Percentiles rank a stretch among this genome's conserved stretches.
These are phyloP conservation scores for Daldinia childiae DNA, from an alignment of 495 filamentous ascomycete genomes.

Conservation along the genomic window DNA sequence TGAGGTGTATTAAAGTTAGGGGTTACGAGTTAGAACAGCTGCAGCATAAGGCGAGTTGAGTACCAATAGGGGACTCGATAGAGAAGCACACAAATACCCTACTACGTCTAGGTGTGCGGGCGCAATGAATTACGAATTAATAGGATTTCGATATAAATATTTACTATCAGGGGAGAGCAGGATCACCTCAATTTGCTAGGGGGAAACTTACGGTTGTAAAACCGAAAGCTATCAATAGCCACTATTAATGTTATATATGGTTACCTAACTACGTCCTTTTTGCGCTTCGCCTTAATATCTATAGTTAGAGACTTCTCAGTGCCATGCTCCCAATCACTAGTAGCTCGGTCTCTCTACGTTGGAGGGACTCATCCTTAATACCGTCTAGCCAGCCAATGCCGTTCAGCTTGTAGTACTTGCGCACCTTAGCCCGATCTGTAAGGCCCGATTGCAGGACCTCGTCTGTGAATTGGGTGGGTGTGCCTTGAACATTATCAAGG, in stretches of 20 bases:
- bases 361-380: constrained; percentile 46
- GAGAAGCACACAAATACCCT: not conserved
- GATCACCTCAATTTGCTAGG: not conserved
- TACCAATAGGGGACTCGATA: not conserved
- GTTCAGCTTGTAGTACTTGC: constrained; percentile 85
- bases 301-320: constrained; percentile 65
- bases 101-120: not conserved
- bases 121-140: constrained; percentile 18
- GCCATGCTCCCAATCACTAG: constrained; percentile 77
- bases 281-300: no score
- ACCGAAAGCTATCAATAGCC: not conserved
- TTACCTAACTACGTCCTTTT: not conserved
- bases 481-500: constrained; percentile 67
- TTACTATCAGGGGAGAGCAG: not conserved
- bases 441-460: constrained; percentile 59
- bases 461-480: constrained; percentile 69
- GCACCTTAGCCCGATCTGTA: constrained; percentile 74
- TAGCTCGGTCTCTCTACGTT: constrained; percentile 66
- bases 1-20: constrained; percentile 13
- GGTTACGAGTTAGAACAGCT: not conserved
- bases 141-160: constrained; percentile 1
- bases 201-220: not conserved
- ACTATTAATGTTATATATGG: not conserved
- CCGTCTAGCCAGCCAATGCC: constrained; percentile 54
- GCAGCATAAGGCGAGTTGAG: not conserved